Conservation (phyloP, 2,329 filamentous ascomycete species). For the Colletotrichum limetticola region DNA sequence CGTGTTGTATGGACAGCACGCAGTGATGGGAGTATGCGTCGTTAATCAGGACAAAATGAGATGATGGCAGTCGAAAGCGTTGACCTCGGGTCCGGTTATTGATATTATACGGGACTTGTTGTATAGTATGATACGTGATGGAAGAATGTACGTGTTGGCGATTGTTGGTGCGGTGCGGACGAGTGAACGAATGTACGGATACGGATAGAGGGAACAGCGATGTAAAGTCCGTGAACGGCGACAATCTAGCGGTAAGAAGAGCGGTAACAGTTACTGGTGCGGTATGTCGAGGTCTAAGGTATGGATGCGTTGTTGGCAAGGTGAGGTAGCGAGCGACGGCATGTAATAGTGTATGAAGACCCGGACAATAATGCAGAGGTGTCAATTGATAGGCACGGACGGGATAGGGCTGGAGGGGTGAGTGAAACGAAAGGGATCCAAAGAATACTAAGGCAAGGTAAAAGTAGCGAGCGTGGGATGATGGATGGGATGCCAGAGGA, state of each 20-base stretch:
- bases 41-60: neutral
- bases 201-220: neutral
- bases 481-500: neutral
- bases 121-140: neutral
- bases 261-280: neutral
- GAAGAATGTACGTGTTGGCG: slow-evolving; percentile 8
- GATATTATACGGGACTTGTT: neutral
- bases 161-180: neutral
- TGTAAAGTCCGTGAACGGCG: neutral
- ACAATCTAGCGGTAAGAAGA: neutral
- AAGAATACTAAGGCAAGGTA: slow-evolving; percentile 1
- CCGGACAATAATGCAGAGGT: neutral
- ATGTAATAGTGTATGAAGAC: slow-evolving; percentile 4
- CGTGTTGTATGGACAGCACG: neutral
- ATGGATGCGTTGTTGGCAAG: neutral
- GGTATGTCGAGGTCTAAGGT: neutral
- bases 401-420: neutral
- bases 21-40: slow-evolving; percentile 6
- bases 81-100: neutral
- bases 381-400: neutral
- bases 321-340: slow-evolving; percentile 14
- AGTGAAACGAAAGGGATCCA: slow-evolving; percentile 2
- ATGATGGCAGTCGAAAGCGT: neutral
- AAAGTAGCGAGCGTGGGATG: slow-evolving; percentile 15
- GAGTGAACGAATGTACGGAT: slow-evolving; percentile 1